phyloP scores from a whole-genome alignment of 768 basidiomycete genomes.

The Boletellus ananiceps region DNA sequence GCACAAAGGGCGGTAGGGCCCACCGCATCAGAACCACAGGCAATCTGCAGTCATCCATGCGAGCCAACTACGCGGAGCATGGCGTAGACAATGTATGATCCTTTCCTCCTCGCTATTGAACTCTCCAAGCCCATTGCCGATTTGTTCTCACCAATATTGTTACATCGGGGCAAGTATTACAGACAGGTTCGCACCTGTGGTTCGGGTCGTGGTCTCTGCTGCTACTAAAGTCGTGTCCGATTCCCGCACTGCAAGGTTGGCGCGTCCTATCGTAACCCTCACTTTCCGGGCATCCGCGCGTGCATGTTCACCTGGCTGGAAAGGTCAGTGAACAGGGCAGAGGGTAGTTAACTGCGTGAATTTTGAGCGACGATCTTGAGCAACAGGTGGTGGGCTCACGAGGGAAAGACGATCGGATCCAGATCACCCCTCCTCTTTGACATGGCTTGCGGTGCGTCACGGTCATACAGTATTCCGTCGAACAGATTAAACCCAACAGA shows the following conservation, averaged over 20 bases:
- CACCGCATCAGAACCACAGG: slow-evolving; percentile 22
- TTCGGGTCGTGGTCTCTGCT: too few relatives aligned
- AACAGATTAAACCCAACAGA: neutral
- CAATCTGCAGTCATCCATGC: slow-evolving; percentile 40
- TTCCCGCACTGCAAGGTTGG: slow-evolving; percentile 38
- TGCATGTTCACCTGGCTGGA: slow-evolving; percentile 52
- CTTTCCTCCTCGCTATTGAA: neutral
- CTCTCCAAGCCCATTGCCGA: neutral
- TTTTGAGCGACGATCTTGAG: slow-evolving; percentile 11
- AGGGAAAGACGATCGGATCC: slow-evolving; percentile 7
- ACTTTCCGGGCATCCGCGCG: slow-evolving; percentile 60
- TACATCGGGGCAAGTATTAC: slow-evolving; percentile 20
- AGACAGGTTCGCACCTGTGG: slow-evolving; percentile 19
- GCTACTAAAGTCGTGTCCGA: neutral
- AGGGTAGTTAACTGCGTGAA: neutral
- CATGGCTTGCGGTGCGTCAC: slow-evolving; percentile 27
- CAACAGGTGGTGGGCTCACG: slow-evolving; percentile 25
- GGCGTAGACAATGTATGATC: slow-evolving; percentile 56
- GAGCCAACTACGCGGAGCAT: slow-evolving; percentile 46
- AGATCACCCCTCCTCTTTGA: slow-evolving; percentile 25
- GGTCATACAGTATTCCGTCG: neutral
- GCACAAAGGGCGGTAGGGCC: slow-evolving; percentile 15
- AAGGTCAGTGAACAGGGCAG: slow-evolving; percentile 30
- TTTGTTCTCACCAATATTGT: slow-evolving; percentile 1
- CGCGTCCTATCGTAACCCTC: slow-evolving; percentile 68